phyloP scores from a whole-genome alignment of 441 rosid genomes.

The Populus tomentosa region DNA sequence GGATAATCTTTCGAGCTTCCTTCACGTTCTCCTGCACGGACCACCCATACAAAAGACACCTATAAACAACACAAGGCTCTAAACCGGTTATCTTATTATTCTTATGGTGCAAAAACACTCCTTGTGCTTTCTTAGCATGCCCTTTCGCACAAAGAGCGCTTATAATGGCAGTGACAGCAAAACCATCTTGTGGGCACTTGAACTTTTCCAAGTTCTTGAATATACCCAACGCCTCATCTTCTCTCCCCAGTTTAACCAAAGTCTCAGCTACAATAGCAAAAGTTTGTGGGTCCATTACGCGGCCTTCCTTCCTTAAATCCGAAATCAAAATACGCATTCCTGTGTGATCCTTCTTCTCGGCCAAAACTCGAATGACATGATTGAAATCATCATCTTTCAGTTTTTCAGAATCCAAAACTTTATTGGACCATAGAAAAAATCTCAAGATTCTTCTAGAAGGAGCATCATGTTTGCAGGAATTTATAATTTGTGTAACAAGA shows the following conservation, averaged over 20 bases:
- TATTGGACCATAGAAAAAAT: slow-evolving; percentile 74
- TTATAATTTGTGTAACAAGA: slow-evolving; percentile 43
- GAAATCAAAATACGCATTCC: slow-evolving; percentile 62
- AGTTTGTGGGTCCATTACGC: slow-evolving; percentile 55
- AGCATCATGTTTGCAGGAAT: slow-evolving; percentile 52
- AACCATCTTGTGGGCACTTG: slow-evolving; percentile 55
- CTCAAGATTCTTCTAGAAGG: slow-evolving; percentile 63
- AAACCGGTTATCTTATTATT: slow-evolving; percentile 38
- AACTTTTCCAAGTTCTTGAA: slow-evolving; percentile 81
- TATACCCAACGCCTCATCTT: slow-evolving; percentile 80
- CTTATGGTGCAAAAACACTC: slow-evolving; percentile 69
- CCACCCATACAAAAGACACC: slow-evolving; percentile 72
- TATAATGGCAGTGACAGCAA: slow-evolving; percentile 52
- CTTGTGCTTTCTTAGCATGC: slow-evolving; percentile 75
- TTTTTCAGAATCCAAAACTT: slow-evolving; percentile 25
- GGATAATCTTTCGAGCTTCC: slow-evolving; percentile 62
- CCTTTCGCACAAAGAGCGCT: slow-evolving; percentile 70
- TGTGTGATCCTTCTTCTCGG: slow-evolving; percentile 63
- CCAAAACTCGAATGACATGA: slow-evolving; percentile 54
- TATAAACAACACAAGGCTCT: slow-evolving; percentile 43
- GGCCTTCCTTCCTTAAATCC: slow-evolving; percentile 52
- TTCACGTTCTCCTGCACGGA: slow-evolving; percentile 55
- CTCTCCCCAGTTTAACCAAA: slow-evolving; percentile 64
- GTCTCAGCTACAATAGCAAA: slow-evolving; percentile 58
- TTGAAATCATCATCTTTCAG: slow-evolving; percentile 58